Evolutionary conservation across 371 early-diverging fungal species (phyloP).

Genomic region (Saksenaea vasiformis): DNA sequence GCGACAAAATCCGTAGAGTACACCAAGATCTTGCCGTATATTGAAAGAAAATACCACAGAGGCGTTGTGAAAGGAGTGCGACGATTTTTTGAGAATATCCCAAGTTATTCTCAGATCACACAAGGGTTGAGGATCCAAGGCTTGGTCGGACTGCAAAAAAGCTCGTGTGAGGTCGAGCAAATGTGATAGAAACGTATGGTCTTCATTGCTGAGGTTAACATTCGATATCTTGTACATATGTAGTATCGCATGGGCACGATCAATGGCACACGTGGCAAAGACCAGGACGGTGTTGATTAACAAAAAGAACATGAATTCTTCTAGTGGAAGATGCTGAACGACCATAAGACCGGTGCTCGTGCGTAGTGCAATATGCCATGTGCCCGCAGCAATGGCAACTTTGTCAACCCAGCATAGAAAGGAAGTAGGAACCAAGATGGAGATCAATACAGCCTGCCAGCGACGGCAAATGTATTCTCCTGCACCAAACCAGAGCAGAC

Average conservation of each 20-base stretch:
- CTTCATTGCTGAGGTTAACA: background rate
- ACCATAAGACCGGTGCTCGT: constrained; percentile 54
- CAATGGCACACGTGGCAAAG: constrained; percentile 60
- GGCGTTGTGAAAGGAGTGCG: constrained; percentile 58
- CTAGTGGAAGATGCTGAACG: constrained; percentile 53
- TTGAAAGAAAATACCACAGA: constrained; percentile 51
- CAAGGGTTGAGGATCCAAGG: constrained; percentile 18
- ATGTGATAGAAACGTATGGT: background rate
- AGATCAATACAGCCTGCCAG: constrained; percentile 21
- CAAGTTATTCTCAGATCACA: constrained; percentile 31
- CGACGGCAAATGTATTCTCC: constrained; percentile 57
- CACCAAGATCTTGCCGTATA: constrained; percentile 52
- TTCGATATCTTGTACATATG: constrained; percentile 20
- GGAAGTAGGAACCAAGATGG: constrained; percentile 46
- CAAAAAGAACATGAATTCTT: constrained; percentile 64
- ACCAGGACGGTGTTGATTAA: constrained; percentile 60
- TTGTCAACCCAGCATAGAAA: constrained; percentile 59
- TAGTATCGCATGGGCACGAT: constrained; percentile 47
- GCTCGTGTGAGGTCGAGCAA: constrained; percentile 21
- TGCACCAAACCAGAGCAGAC: constrained; percentile 57
- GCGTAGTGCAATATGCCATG: constrained; percentile 54
- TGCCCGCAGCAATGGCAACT: constrained; percentile 53
- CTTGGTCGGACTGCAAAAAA: constrained; percentile 34
- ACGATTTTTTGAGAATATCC: constrained; percentile 38
- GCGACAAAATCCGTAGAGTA: constrained; percentile 65